Base-by-base conservation (phyloP, 148 eudicot species). In the Amaranthus palmeri region DNA sequence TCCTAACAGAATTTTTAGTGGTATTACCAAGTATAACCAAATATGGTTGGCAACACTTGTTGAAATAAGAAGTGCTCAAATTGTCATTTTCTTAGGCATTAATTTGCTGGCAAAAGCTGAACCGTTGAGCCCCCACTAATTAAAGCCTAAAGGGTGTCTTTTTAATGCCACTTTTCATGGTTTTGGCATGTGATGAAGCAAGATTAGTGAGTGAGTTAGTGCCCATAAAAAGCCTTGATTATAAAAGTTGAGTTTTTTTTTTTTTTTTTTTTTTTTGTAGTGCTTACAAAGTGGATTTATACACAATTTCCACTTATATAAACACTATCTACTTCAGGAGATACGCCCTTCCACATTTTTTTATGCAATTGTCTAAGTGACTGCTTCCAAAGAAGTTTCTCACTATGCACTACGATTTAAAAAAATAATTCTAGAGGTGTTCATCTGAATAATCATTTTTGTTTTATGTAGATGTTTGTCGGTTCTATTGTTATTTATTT, bases 61-160 rank as follows among this genome's bases (percentile, higher is more conserved):
- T 58, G 36, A 58, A 12, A 3, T 46, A 49, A 5, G n/a, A 48
- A 36, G 6, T 56, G 6, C 4, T 12, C 9, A 18, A 17, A 8
- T 54, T 68, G 71, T 68, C 73, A 68, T 52, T 67, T 61, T 50
- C 68, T 43, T 15, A 18, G 43, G 14, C 67, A 53, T 61, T 25
- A 25, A 25, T 25, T 36, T 75, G 68, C 54, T 75, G 73, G 73
- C 78, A 69, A 68, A 75, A 68, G 68, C 59, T 75, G 78, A 75
- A 75, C 60, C 68, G 52, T 69, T 18, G 8, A 61, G 10, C 43
- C 60, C 36, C 58, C 68, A 67, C 65, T 49, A 67, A 68, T 5
- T 42, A 51, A n/a, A n/a, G n/a, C n/a, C n/a, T n/a, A n/a, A 14
- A 41, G 36, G 42, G 42, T 17, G 57, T 5, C 5, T 48, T 49